Percentiles rank a stretch among this genome's conserved stretches.
phyloP scores from a whole-genome alignment of 2,329 filamentous ascomycete genomes.

The Ceratocystis colombiana region DNA sequence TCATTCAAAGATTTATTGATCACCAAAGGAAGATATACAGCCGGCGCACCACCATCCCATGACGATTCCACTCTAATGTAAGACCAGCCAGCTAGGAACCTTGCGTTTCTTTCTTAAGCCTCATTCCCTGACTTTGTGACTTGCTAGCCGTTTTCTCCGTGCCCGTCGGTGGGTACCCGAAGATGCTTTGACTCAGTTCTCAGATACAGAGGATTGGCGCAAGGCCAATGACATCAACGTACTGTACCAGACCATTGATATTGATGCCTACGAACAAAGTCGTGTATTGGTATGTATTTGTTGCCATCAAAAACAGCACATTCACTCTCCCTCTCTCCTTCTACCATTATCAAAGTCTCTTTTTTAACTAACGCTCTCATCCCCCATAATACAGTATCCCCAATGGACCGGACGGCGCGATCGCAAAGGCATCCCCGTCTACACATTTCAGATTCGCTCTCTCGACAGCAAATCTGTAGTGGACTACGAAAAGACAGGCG shows the following conservation, averaged over 20 bases:
- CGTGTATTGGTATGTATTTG: conserved; percentile 53
- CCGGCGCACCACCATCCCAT: conserved; percentile 50
- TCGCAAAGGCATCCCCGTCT: conserved; percentile 78
- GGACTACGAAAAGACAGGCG: conserved; percentile 59
- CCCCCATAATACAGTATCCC: conserved; percentile 55
- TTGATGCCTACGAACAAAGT: conserved; percentile 73
- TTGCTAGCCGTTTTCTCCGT: conserved; percentile 67
- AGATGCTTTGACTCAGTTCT: conserved; percentile 75
- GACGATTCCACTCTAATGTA: conserved; percentile 65
- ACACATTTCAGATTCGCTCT: conserved; percentile 76
- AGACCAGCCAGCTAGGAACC: conserved; percentile 28
- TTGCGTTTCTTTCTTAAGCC: not conserved
- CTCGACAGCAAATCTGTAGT: conserved; percentile 73
- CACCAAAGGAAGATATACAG: conserved; percentile 54
- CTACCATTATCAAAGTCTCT: not conserved
- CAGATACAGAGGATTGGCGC: conserved; percentile 80
- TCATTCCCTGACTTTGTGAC: conserved; percentile 21
- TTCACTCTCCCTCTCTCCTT: not conserved
- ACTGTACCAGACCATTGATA: conserved; percentile 77
- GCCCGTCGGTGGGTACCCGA: conserved; percentile 69
- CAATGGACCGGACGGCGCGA: conserved; percentile 92
- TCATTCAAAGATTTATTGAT: conserved; percentile 62
- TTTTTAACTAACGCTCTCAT: not conserved
- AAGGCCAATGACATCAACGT: conserved; percentile 65
- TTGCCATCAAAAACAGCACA: not conserved